Percentiles rank a stretch among this genome's conserved stretches.
Evolutionary conservation across 1,284 basidiomycete genomes (phyloP).

Genomic region (Cutaneotrichosporon mucoides): DNA sequence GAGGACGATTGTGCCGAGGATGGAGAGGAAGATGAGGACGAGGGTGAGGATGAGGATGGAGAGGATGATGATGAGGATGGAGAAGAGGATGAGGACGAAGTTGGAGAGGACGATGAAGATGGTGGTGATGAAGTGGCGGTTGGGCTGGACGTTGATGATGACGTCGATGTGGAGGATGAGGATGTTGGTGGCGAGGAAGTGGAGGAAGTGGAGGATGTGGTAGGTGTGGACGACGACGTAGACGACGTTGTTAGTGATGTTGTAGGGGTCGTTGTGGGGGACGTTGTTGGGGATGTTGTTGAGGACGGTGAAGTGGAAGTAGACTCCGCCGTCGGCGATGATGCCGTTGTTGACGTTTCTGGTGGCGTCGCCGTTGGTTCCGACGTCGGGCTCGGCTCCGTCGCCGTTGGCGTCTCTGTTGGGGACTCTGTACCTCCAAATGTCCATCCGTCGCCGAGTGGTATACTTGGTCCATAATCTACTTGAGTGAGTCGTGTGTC

Average conservation of each 20-base stretch:
- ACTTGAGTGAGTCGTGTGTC: too few species aligned
- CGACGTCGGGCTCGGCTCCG: not conserved
- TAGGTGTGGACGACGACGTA: not conserved
- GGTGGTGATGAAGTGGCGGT: not conserved
- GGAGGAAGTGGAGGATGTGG: not conserved
- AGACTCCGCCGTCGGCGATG: not conserved
- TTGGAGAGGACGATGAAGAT: not conserved
- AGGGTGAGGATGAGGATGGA: not conserved
- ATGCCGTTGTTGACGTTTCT: not conserved
- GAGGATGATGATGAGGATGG: not conserved
- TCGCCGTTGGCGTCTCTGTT: not conserved
- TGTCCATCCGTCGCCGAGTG: conserved; percentile 4
- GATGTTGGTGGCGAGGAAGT: not conserved
- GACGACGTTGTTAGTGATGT: conserved; percentile 1
- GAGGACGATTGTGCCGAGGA: not conserved
- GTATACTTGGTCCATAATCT: conserved; percentile 8
- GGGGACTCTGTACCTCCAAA: not conserved
- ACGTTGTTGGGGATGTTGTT: not conserved
- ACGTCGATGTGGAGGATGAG: not conserved
- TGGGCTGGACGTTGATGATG: not conserved
- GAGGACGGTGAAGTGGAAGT: conserved; percentile 6
- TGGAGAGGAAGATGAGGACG: not conserved
- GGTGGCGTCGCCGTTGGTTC: not conserved
- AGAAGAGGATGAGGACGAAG: not conserved
- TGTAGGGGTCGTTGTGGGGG: not conserved